phyloP scores from a whole-genome alignment of 192 early-diverging fungal species.

The Podila horticola region DNA sequence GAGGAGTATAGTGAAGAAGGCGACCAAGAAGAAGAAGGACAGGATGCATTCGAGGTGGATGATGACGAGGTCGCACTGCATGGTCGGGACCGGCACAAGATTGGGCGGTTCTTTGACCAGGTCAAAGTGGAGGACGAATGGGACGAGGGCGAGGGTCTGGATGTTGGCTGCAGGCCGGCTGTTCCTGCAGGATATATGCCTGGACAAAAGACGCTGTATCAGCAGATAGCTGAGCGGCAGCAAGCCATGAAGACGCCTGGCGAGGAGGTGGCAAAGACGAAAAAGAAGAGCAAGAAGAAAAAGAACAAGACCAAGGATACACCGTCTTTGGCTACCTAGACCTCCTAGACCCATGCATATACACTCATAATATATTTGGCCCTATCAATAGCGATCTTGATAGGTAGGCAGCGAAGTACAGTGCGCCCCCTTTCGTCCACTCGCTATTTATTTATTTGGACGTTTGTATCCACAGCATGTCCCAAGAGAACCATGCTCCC shows the following conservation, averaged over 20 bases:
- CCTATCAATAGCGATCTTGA: too few relatives aligned
- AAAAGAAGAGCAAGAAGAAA: slow-evolving; percentile 4
- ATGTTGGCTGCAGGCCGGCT: slow-evolving; percentile 28
- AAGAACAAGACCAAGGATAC: not conserved
- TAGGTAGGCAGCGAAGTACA: too few relatives aligned
- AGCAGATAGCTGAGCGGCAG: slow-evolving; percentile 35
- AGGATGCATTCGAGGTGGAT: not conserved
- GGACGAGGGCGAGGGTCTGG: slow-evolving; percentile 37
- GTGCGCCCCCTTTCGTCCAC: too few relatives aligned
- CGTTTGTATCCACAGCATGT: too few relatives aligned
- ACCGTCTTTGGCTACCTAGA: too few relatives aligned
- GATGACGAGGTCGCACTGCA: slow-evolving; percentile 39
- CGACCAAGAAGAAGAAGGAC: not conserved
- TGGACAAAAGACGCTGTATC: slow-evolving; percentile 32
- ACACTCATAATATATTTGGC: too few relatives aligned
- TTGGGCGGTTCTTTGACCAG: slow-evolving; percentile 45
- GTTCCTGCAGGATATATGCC: not conserved
- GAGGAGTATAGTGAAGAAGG: not conserved
- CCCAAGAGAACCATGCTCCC: too few relatives aligned
- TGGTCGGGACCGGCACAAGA: slow-evolving; percentile 42
- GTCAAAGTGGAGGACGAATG: slow-evolving; percentile 25
- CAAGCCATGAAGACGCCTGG: slow-evolving; percentile 19
- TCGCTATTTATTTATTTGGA: too few relatives aligned
- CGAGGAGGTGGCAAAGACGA: not conserved
- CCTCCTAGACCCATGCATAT: too few relatives aligned